Base-by-base conservation (phyloP, 164 flowering plant genomes). In the Sextonia rubra region DNA sequence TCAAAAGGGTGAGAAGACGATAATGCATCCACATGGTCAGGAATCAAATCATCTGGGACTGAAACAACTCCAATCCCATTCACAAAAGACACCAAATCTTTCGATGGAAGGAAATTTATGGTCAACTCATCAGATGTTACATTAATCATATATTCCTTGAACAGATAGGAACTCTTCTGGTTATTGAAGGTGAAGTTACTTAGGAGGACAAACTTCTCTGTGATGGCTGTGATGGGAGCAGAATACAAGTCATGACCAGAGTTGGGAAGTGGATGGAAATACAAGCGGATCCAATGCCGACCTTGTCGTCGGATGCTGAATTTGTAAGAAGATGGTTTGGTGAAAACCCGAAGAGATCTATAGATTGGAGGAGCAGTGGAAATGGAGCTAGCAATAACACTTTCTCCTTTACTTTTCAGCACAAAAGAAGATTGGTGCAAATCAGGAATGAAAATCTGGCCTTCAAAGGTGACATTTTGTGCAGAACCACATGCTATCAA, bases 51-150 rank as follows among this genome's bases (percentile, higher is more conserved):
- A 52, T 79, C 78, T 2, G 84, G 84, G 44, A 77, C 72, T 3
- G 84, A 82, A 11, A 82, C 80, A 47, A 82, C 84, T 75, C 79
- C 82, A 24, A 82, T 82, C 17, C 75, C 84, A 60, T 79, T 82
- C 55, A 82, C 82, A 27, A 82, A 82, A 14, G 80, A 24, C 30
- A 73, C 84, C 0, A 77, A 82, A 60, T 67, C 70, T 74, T 76
- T 82, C 4, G 69, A 64, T 9, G 82, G 84, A 67, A 79, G 58
- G 18, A 82, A 82, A 44, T 62, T 71, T 27, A 82, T 47, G 37
- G 69, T 69, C 52, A 81, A 72, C 27, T 71, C 37, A 69, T 74
- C 69, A 20, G 83, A 74, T 2, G 79, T 74, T 52, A 81, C 77
- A 66, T 81, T 81, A 66, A 81, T 55, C 61, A 74, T 49, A 69